Conservation (phyloP, 352 stramenopile species). For the Globisporangium radiosum region DNA sequence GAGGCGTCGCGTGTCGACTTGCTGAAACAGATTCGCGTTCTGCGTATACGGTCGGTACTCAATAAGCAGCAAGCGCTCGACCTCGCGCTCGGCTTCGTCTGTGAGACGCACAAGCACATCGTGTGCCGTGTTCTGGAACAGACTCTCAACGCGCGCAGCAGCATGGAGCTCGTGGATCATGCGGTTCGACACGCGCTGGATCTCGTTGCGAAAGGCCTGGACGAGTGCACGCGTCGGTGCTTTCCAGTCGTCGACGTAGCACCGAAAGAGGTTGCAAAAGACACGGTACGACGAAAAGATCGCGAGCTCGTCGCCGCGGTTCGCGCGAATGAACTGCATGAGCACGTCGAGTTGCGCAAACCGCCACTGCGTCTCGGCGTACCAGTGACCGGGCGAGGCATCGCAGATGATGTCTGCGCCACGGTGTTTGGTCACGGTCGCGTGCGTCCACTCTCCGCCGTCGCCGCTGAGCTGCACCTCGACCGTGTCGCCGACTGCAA, state of each 20-base stretch:
- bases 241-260: conserved; percentile 24
- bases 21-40: conserved; percentile 19
- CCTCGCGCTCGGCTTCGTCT: conserved; percentile 14
- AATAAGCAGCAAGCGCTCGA: conserved; percentile 16
- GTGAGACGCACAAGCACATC: not conserved
- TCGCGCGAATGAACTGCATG: conserved; percentile 23
- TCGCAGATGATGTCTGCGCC: not conserved
- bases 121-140: conserved; percentile 13
- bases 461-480: not conserved
- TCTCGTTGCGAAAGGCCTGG: conserved; percentile 19
- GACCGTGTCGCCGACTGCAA: not conserved
- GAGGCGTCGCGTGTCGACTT: conserved; percentile 21
- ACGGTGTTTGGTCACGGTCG: not conserved
- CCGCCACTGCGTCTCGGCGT: not conserved
- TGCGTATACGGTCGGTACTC: conserved; percentile 37
- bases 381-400: not conserved
- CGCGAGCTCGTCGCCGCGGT: conserved; percentile 28
- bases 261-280: conserved; percentile 27
- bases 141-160: conserved; percentile 11
- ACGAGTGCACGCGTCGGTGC: conserved; percentile 20
- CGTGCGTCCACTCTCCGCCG: not conserved
- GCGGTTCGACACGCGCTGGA: conserved; percentile 13
- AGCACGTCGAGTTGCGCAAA: conserved; percentile 1
- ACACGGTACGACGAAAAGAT: conserved; percentile 35
- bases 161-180: conserved; percentile 15